phyloP scores from a whole-genome alignment of 805 yeast genomes.

The Cyberlindnera mississippiensis region DNA sequence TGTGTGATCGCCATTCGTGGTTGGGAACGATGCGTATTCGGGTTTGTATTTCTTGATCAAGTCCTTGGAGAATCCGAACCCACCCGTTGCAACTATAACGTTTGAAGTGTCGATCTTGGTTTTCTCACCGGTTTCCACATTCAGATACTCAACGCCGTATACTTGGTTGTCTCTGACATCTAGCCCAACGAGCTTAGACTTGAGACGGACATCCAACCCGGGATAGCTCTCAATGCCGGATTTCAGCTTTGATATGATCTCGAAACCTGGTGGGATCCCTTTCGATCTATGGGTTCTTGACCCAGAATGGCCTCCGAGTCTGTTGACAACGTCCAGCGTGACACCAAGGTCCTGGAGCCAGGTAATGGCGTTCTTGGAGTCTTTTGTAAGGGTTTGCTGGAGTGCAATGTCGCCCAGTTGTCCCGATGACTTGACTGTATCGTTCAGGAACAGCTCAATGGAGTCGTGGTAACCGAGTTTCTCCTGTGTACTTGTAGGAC shows the following conservation, averaged over 20 bases:
- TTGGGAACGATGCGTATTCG: conserved; percentile 42
- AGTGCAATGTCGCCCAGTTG: conserved; percentile 54
- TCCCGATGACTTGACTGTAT: conserved; percentile 65
- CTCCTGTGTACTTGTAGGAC: conserved; percentile 59
- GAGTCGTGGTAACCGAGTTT: conserved; percentile 48
- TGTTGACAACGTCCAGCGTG: conserved; percentile 64
- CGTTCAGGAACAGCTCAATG: conserved; percentile 55
- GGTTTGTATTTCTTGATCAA: conserved; percentile 43
- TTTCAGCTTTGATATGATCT: conserved; percentile 45
- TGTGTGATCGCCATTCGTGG: conserved; percentile 54
- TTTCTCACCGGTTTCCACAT: conserved; percentile 26
- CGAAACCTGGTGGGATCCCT: conserved; percentile 56
- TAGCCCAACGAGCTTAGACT: conserved; percentile 36
- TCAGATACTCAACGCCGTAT: conserved; percentile 39
- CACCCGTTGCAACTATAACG: conserved; percentile 57
- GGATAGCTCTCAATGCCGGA: conserved; percentile 33
- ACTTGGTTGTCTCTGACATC: conserved; percentile 31
- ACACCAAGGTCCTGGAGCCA: conserved; percentile 67
- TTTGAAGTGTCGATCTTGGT: conserved; percentile 26
- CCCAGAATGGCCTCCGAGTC: conserved; percentile 78
- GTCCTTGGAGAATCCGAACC: conserved; percentile 41
- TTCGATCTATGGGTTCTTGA: conserved; percentile 81
- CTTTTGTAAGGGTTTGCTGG: conserved; percentile 54
- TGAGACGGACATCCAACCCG: conserved; percentile 34
- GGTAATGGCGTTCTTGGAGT: conserved; percentile 62